These are phyloP conservation scores for Schizochytrium sp. DNA, from an alignment of 108 stramenopile species.

Conservation along the genomic window DNA sequence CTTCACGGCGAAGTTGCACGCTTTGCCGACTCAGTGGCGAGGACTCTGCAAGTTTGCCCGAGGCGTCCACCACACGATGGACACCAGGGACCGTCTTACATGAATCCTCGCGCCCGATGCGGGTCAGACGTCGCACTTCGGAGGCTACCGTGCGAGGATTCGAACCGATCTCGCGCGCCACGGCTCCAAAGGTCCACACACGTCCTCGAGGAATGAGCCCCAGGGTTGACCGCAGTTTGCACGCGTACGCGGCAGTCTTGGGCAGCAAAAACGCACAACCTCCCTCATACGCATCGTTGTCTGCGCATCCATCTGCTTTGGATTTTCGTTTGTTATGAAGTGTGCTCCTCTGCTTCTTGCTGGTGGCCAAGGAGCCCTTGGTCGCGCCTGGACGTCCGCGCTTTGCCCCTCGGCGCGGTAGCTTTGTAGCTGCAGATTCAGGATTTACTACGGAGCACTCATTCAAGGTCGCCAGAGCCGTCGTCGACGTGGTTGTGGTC, in stretches of 20 bases:
- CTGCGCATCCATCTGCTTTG: too few relatives aligned
- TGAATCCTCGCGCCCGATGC: background rate
- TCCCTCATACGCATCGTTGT: too few relatives aligned
- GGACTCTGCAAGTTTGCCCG: background rate
- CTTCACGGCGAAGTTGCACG: background rate
- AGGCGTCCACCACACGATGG: background rate
- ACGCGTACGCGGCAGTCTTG: background rate
- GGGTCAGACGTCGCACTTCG: background rate
- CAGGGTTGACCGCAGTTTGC: background rate
- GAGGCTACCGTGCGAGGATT: background rate
- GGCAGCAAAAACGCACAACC: too few relatives aligned
- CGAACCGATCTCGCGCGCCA: background rate
- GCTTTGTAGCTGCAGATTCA: too few relatives aligned
- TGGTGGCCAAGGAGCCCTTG: too few relatives aligned
- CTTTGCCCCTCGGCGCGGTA: too few relatives aligned
- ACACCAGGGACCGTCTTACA: background rate
- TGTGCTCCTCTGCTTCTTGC: too few relatives aligned
- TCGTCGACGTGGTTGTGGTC: too few relatives aligned
- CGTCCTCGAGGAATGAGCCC: background rate
- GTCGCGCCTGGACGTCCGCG: too few relatives aligned
- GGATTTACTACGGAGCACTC: too few relatives aligned
- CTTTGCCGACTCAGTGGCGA: background rate
- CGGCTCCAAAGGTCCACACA: background rate
- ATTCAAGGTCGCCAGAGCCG: too few relatives aligned
- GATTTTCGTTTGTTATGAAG: too few relatives aligned